Base-by-base conservation (phyloP, 2,329 filamentous ascomycete species). In the Aspergillus neoniger region DNA sequence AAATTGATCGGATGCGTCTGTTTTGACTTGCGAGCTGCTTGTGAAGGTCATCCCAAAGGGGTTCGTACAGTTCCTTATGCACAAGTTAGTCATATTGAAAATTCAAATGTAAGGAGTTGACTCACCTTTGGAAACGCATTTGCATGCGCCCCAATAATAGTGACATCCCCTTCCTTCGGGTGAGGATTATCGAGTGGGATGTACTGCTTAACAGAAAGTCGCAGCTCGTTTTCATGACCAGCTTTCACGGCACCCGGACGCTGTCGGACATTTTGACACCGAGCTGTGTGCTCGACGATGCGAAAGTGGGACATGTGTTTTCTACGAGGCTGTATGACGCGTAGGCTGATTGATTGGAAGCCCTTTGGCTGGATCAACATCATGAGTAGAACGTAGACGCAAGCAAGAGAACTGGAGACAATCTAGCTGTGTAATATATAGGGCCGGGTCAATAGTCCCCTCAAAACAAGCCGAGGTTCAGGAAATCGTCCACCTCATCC, bases 1-100 rank as follows among this genome's bases (percentile, higher is more conserved):
- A 95, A 68, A 96, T 91, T 60, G 25, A 32, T 14, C 50, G 50
- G 5, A 53, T 19, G 10, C 30, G 50, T 19, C 38, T 28, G 12
- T 32, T 14, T 15, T 39, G 32, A 4, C 12, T 36, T 36, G 38
- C 39, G n/a, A 53, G 19, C 19, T 53, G 50, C 10, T 17, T 21
- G 19, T 53, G 12, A 19, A 53, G 36, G 2, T 53, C 50, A 21
- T 53, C 50, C 50, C 36, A 53, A 5, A 53, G 32, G 2, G 50
- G 50, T 21, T 53, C 50, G 19, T 53, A 53, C 5, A 53, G 17
- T 41, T 53, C 50, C 50, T 39, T 25, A 8, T 53, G 15, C 21
- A 32, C 7, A 12, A 10, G 17, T 23, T 6, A 7, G 5, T 39
- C 12, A 21, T 3, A 14, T 41, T 4, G 7, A n/a, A 32, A 14